Conservation (phyloP, 2,329 filamentous ascomycete species). For the Cercospora citrullina region DNA sequence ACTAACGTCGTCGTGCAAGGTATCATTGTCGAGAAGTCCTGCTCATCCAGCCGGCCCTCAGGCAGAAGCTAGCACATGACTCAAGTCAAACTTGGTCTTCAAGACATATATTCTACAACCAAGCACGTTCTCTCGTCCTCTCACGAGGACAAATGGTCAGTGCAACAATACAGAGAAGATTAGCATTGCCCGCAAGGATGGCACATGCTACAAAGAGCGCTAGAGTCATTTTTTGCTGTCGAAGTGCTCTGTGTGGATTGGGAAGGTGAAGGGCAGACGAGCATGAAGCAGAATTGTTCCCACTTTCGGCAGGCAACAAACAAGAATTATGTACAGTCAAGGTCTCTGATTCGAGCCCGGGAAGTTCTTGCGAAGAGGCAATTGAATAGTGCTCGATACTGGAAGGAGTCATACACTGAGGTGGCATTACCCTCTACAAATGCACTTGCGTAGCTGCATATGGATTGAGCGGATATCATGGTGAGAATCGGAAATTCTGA, state of each 20-base stretch:
- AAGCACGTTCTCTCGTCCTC: background rate
- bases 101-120: background rate
- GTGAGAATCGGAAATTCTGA: background rate
- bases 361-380: too few species aligned
- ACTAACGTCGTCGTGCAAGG: too few species aligned
- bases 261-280: too few species aligned
- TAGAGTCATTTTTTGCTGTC: background rate
- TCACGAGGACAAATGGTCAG: conserved; percentile 2
- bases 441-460: background rate
- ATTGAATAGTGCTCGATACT: background rate
- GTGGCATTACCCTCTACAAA: background rate
- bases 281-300: background rate
- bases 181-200: conserved; percentile 56
- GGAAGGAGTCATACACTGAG: background rate
- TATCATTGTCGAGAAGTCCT: too few species aligned
- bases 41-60: background rate
- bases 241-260: too few species aligned
- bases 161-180: conserved; percentile 50
- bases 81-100: background rate
- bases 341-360: background rate
- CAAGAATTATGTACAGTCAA: background rate
- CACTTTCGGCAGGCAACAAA: background rate
- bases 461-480: background rate
- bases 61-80: background rate
- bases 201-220: conserved; percentile 10